Evolutionary conservation across 2,329 filamentous ascomycete genomes (phyloP).

Genomic region (Neophaeococcomyces aloes): DNA sequence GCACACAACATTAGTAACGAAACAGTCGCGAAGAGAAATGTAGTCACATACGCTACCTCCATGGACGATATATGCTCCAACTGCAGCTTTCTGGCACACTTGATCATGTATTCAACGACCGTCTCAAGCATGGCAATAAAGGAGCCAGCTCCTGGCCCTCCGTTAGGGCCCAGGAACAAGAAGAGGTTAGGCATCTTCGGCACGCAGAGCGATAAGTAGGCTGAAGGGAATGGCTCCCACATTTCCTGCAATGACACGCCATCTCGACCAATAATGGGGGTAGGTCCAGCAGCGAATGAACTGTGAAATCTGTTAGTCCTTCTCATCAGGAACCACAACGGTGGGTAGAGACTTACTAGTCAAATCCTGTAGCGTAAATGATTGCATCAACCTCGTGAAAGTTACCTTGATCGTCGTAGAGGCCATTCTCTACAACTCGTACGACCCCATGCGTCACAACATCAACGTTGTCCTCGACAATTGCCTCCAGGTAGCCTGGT

Average conservation of each 20-base stretch:
- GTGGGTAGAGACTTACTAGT: constrained; percentile 26
- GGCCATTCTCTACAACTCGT: constrained; percentile 49
- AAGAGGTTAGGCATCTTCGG: constrained; percentile 26
- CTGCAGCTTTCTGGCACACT: constrained; percentile 6
- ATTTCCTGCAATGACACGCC: constrained; percentile 19
- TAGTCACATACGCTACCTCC: not conserved
- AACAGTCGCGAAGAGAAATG: not conserved
- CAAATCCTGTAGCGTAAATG: constrained; percentile 54
- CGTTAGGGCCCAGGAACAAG: constrained; percentile 23
- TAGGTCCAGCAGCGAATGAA: not conserved
- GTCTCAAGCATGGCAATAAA: constrained; percentile 4
- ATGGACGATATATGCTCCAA: constrained; percentile 9
- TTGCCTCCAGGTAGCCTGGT: constrained; percentile 56
- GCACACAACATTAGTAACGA: not conserved
- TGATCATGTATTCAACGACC: constrained; percentile 2
- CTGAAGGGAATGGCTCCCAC: constrained; percentile 6
- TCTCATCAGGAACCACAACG: constrained; percentile 40
- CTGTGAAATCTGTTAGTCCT: constrained; percentile 5
- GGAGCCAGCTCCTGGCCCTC: not conserved
- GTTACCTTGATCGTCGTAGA: constrained; percentile 49
- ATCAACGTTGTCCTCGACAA: constrained; percentile 50
- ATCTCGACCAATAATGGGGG: constrained; percentile 24
- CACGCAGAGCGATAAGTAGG: constrained; percentile 15
- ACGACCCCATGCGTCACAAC: constrained; percentile 48
- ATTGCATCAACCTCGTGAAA: constrained; percentile 52